Conservation (phyloP, 2,329 filamentous ascomycete genomes). For the Xylaria sp. region DNA sequence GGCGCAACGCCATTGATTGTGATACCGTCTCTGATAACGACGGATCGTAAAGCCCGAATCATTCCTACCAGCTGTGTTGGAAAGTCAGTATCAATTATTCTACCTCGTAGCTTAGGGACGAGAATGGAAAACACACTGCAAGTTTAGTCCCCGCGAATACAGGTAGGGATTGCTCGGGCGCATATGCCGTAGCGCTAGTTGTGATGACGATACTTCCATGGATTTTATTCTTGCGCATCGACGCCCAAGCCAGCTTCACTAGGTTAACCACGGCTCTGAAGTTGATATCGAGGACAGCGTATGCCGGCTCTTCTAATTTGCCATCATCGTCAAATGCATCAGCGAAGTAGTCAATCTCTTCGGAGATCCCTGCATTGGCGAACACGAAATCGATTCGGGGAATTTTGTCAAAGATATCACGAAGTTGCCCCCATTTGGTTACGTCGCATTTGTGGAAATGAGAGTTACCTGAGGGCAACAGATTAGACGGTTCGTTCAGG, state of each 20-base stretch:
- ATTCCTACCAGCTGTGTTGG: conserved; percentile 45
- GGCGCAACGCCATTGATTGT: conserved; percentile 56
- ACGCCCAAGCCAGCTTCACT: conserved; percentile 49
- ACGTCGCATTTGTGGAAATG: conserved; percentile 45
- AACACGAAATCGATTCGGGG: conserved; percentile 48
- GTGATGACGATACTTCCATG: conserved; percentile 55
- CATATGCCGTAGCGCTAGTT: conserved; percentile 52
- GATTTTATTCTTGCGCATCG: conserved; percentile 43
- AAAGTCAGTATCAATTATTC: background rate
- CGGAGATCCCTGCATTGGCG: conserved; percentile 51
- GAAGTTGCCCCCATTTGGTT: conserved; percentile 44
- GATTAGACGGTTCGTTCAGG: background rate
- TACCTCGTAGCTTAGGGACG: too few species aligned
- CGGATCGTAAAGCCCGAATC: conserved; percentile 50
- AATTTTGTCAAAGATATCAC: conserved; percentile 39
- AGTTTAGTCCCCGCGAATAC: conserved; percentile 44
- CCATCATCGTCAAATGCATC: conserved; percentile 48
- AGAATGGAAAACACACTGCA: conserved; percentile 5
- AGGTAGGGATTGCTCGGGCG: conserved; percentile 52
- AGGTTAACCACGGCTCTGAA: conserved; percentile 49
- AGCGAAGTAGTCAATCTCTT: conserved; percentile 49
- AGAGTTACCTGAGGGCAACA: background rate
- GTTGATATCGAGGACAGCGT: conserved; percentile 52
- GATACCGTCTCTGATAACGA: conserved; percentile 43
- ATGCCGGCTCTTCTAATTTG: conserved; percentile 44